A percentile compares a stretch with the other conserved stretches of the same genome.
These are phyloP conservation scores for Talinum fruticosum DNA, from an alignment of 148 eudicot genomes.

Conservation along the genomic window DNA sequence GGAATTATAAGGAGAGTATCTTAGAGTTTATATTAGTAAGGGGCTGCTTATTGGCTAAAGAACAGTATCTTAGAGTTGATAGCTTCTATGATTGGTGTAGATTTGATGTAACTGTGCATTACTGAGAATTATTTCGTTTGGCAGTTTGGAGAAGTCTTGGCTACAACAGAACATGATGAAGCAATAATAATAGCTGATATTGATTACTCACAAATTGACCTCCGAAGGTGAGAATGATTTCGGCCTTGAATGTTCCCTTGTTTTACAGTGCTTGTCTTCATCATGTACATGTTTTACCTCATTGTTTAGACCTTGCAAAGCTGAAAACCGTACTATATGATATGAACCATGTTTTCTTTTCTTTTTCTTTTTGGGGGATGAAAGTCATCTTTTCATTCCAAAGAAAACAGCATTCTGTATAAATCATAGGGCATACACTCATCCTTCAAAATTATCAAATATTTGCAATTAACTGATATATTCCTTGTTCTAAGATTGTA, in stretches of 20 bases:
- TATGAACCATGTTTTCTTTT: no score
- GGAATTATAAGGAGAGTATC: no score
- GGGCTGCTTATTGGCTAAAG: not conserved
- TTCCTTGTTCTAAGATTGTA: no score
- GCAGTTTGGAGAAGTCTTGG: slow-evolving; percentile 91
- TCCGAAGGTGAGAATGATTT: slow-evolving; percentile 52
- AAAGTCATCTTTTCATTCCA: no score
- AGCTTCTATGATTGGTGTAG: not conserved
- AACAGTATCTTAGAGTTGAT: no score
- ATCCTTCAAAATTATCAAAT: no score
- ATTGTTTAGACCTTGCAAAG: not conserved
- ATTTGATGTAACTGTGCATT: no score
- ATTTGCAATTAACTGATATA: no score
- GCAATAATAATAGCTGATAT: slow-evolving; percentile 64
- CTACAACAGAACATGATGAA: slow-evolving; percentile 82
- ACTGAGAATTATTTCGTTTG: slow-evolving; percentile 3
- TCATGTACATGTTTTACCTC: not conserved
- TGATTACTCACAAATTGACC: slow-evolving; percentile 68
- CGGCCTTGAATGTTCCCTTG: not conserved
- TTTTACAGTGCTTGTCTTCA: not conserved
- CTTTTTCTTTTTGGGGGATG: no score
- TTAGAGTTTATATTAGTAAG: not conserved
- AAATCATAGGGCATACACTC: no score
- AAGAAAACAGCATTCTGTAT: no score
- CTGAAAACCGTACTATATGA: no score